Evolutionary conservation across 2,329 filamentous ascomycete species (phyloP).

Genomic region (Diaporthe aspalathi): DNA sequence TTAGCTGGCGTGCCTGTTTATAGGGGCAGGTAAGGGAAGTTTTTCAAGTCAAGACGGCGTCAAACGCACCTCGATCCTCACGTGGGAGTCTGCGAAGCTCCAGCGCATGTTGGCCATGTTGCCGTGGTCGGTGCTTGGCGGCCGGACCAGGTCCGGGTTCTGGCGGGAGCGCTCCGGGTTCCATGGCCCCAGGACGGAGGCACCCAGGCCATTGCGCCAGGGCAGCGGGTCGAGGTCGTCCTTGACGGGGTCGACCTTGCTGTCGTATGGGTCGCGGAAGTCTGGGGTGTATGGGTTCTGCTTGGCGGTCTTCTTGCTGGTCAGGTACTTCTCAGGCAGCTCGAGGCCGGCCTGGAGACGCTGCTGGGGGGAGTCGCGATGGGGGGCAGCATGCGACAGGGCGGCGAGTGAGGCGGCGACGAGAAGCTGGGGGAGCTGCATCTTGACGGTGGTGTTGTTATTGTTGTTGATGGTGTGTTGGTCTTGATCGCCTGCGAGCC

Average conservation of each 20-base stretch:
- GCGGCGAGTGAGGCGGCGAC: constrained; percentile 42
- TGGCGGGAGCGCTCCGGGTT: constrained; percentile 76
- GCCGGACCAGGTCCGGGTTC: constrained; percentile 77
- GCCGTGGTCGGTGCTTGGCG: constrained; percentile 79
- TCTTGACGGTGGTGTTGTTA: constrained; percentile 25
- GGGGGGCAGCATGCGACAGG: constrained; percentile 44
- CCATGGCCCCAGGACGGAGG: constrained; percentile 75
- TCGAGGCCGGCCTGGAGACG: constrained; percentile 63
- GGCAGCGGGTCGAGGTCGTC: constrained; percentile 73
- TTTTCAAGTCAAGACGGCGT: too few species aligned
- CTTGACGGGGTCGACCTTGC: constrained; percentile 69
- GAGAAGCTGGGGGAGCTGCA: constrained; percentile 36
- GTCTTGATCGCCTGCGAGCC: constrained; percentile 21
- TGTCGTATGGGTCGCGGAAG: constrained; percentile 71
- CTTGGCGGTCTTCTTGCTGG: constrained; percentile 46
- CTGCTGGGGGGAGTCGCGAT: constrained; percentile 65
- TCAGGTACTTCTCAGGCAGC: constrained; percentile 56
- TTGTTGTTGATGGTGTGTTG: background rate
- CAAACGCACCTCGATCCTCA: constrained; percentile 67
- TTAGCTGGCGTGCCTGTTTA: background rate
- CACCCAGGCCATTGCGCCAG: constrained; percentile 71
- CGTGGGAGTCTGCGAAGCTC: constrained; percentile 75
- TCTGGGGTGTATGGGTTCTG: constrained; percentile 68
- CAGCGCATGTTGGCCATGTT: constrained; percentile 78
- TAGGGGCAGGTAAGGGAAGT: background rate